Percentiles rank a stretch among this genome's conserved stretches.
Conservation (phyloP, 2,329 filamentous ascomycete species). For the Fusarium pseudocircinatum region DNA sequence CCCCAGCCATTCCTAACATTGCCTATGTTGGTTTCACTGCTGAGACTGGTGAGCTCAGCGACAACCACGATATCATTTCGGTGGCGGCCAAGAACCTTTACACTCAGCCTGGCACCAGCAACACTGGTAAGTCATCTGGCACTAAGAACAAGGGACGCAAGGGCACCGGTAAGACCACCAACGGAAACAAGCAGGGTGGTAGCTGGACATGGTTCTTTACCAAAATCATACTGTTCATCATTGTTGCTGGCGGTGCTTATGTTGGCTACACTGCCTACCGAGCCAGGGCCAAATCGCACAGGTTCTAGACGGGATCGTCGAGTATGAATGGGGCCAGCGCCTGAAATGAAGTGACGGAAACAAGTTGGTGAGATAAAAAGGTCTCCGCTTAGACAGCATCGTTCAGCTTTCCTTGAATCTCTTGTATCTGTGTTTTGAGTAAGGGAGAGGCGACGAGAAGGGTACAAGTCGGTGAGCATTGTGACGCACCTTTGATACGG, state of each 20-base stretch:
- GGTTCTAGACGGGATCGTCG: slow-evolving; percentile 57
- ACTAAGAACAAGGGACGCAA: slow-evolving; percentile 49
- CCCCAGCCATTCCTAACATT: slow-evolving; percentile 80
- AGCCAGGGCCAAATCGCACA: slow-evolving; percentile 68
- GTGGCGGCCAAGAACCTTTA: slow-evolving; percentile 91
- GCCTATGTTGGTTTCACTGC: slow-evolving; percentile 81
- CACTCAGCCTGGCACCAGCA: slow-evolving; percentile 61
- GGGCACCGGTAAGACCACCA: slow-evolving; percentile 47
- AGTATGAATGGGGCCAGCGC: not conserved
- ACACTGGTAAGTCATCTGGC: slow-evolving; percentile 49
- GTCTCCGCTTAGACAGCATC: slow-evolving; percentile 24
- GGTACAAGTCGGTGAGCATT: slow-evolving; percentile 22
- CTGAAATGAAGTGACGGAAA: not conserved
- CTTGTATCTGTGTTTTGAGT: slow-evolving; percentile 32
- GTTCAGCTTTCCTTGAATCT: slow-evolving; percentile 17
- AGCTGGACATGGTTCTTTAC: slow-evolving; percentile 74
- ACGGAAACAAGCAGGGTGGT: slow-evolving; percentile 55
- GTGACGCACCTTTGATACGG: slow-evolving; percentile 19
- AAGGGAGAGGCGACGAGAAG: slow-evolving; percentile 13
- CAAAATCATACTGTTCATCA: slow-evolving; percentile 82
- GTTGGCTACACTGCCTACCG: slow-evolving; percentile 88
- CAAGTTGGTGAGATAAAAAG: slow-evolving; percentile 3
- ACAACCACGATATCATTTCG: slow-evolving; percentile 96
- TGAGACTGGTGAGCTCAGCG: slow-evolving; percentile 94
- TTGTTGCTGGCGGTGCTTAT: slow-evolving; percentile 78